Evolutionary conservation across 768 basidiomycete species (phyloP).

Genomic region (Gautieria morchelliformis): DNA sequence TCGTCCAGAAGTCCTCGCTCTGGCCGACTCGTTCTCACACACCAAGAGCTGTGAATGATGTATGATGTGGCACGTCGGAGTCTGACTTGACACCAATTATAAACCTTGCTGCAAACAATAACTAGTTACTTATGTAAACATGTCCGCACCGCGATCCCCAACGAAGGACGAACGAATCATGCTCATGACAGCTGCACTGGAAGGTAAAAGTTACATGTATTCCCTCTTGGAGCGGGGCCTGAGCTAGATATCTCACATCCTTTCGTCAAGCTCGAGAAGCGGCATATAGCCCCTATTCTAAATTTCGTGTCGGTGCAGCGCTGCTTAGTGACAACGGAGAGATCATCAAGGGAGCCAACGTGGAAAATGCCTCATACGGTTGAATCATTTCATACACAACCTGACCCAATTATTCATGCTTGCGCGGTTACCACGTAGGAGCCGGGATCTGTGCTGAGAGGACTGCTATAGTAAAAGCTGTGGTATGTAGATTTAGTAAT

Average conservation of each 20-base stretch:
- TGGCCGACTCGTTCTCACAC: neutral
- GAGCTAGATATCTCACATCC: neutral
- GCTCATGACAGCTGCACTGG: neutral
- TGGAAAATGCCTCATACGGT: constrained; percentile 95
- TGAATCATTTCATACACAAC: constrained; percentile 1
- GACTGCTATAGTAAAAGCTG: constrained; percentile 91
- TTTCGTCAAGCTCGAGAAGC: constrained; percentile 32
- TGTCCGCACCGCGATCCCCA: neutral
- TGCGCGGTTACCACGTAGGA: constrained; percentile 35
- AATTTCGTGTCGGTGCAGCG: constrained; percentile 89
- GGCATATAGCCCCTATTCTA: constrained; percentile 79
- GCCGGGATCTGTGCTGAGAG: constrained; percentile 91
- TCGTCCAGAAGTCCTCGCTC: neutral
- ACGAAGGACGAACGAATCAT: neutral
- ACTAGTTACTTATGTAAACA: neutral
- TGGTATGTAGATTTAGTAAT: constrained; percentile 40
- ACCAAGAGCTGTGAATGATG: neutral
- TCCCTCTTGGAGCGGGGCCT: neutral
- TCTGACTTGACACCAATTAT: neutral
- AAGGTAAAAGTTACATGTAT: neutral
- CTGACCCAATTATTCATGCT: neutral
- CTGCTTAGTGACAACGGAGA: constrained; percentile 58
- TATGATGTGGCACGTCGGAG: neutral
- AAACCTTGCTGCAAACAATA: neutral
- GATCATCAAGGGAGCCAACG: constrained; percentile 79